These are phyloP conservation scores for Peronospora tabacina DNA, from an alignment of 352 stramenopile genomes.

Conservation along the genomic window DNA sequence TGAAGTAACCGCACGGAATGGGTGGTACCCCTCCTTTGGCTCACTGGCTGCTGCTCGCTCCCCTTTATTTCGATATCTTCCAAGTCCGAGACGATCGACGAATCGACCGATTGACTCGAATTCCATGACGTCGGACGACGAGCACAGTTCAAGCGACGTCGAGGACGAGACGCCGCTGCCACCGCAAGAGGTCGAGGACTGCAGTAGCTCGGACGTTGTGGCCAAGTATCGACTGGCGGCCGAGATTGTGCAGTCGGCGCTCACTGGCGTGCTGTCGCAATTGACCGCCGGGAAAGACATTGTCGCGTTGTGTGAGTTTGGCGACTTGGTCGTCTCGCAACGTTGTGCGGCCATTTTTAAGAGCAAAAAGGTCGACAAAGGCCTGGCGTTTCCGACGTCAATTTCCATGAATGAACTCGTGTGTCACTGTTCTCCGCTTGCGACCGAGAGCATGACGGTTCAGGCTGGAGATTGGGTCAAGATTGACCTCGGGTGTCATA, in stretches of 20 bases:
- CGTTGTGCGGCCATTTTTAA: conserved; percentile 93
- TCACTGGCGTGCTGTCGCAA: conserved; percentile 93
- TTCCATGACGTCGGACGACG: conserved; percentile 41
- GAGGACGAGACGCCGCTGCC: conserved; percentile 55
- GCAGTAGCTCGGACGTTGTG: conserved; percentile 88
- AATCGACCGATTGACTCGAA: conserved; percentile 6
- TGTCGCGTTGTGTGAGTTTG: conserved; percentile 93
- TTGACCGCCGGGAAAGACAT: conserved; percentile 90
- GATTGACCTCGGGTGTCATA: conserved; percentile 98
- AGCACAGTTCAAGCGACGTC: conserved; percentile 44
- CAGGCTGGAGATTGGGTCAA: conserved; percentile 86
- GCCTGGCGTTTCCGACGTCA: conserved; percentile 98
- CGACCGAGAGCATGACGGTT: conserved; percentile 69
- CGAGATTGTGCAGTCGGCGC: conserved; percentile 97
- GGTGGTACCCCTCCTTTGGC: not conserved
- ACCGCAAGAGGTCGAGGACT: conserved; percentile 71
- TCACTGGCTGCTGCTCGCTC: conserved; percentile 1
- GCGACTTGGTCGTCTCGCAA: conserved; percentile 77
- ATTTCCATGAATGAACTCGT: conserved; percentile 98
- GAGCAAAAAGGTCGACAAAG: conserved; percentile 96
- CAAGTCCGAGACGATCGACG: not conserved
- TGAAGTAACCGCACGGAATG: not conserved
- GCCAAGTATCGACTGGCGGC: conserved; percentile 97
- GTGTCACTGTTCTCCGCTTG: conserved; percentile 96
- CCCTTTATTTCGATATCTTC: conserved; percentile 9